Evolutionary conservation across 306 rosid genomes (phyloP), one percentile per base, ranked within the genome.

Genomic region (Trifolium subterraneum): DNA sequence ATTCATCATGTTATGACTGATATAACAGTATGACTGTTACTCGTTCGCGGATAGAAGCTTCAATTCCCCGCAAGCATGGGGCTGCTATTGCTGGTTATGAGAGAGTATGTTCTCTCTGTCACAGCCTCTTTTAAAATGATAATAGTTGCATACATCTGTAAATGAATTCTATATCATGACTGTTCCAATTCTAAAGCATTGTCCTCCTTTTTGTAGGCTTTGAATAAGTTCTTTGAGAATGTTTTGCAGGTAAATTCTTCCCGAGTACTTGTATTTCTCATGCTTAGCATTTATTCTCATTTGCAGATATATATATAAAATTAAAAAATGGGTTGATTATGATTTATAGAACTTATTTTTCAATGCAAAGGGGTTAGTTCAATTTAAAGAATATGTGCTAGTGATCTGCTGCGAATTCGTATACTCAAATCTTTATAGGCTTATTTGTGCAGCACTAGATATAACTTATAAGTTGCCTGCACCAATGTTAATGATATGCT

Each of bases 1-100:
- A 63, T 61, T 73, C 51, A 63, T 77, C 79, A 65, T 69, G 22
- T 50, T 82, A 35, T 75, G 64, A 69, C 51, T 78, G 72, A 73
- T 69, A 44, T 47, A 51, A 72, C 89, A 94, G 99, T 85, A 82
- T 92, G 92, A 94, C 97, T 62, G 78, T 83, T 73, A 92, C 96
- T 64, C 97, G 92, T 22, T 85, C 99, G 0, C 87, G 97, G 63
- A 90, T 94, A 48, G 99, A 94, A 90, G 84, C 95, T 56, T 87
- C 97, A 59, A 94, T 94, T 80, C 99, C 99, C 78, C 97, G 97
- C 78, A 94, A 94, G 84, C 97, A 94, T 79, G 99, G 99, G 63
- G 90, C 95, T 72, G 94, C 88, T 44, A 88, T 91, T 80, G 97
- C 97, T 69, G 99, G 97, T 84, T 94, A 94, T 72, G 97, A 94